Evolutionary conservation across 352 stramenopile species (phyloP).

Genomic region (Plasmopara viticola): DNA sequence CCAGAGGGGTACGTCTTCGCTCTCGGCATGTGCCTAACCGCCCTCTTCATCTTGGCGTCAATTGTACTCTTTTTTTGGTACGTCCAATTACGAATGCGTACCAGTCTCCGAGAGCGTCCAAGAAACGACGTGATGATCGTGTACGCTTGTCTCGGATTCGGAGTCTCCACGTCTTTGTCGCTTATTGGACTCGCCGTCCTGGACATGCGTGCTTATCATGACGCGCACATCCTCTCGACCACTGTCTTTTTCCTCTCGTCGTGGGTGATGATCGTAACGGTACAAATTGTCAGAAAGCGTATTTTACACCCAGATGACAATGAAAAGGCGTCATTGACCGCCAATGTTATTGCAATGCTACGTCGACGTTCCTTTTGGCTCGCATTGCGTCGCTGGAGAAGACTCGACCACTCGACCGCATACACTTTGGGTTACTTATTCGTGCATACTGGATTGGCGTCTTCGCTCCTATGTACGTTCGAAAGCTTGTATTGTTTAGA

Average conservation of each 20-base stretch:
- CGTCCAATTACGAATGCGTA: constrained; percentile 34
- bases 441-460: constrained; percentile 40
- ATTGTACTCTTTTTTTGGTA: constrained; percentile 69
- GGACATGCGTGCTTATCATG: constrained; percentile 71
- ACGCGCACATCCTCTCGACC: constrained; percentile 65
- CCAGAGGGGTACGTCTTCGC: constrained; percentile 66
- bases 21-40: constrained; percentile 71
- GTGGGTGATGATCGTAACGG: constrained; percentile 58
- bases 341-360: constrained; percentile 6
- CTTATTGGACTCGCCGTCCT: constrained; percentile 63
- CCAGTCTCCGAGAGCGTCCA: constrained; percentile 1
- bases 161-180: constrained; percentile 32
- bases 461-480: constrained; percentile 59
- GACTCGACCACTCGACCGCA: constrained; percentile 36
- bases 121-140: constrained; percentile 5
- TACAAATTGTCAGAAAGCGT: constrained; percentile 42
- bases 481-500: neutral
- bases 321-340: constrained; percentile 1
- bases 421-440: constrained; percentile 49
- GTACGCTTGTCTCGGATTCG: constrained; percentile 26
- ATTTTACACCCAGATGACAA: constrained; percentile 34
- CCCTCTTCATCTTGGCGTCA: constrained; percentile 60
- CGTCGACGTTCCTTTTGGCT: constrained; percentile 25
- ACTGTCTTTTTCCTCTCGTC: constrained; percentile 70
- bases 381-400: constrained; percentile 45